Percentiles rank a stretch among this genome's conserved stretches.
Conservation (phyloP, 306 rosid genomes). For the Cicer judaicum region DNA sequence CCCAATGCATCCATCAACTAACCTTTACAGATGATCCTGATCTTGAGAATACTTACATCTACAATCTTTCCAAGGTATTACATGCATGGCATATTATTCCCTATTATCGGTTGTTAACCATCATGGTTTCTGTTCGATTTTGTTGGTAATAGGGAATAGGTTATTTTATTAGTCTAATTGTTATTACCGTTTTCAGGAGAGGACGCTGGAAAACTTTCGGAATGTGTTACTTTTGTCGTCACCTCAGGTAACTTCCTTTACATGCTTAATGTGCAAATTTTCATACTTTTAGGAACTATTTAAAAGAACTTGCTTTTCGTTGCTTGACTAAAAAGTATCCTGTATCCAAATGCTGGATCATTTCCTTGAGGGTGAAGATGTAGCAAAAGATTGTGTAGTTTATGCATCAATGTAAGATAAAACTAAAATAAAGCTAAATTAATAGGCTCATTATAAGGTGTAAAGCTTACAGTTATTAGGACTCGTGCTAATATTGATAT, state of each 20-base stretch:
- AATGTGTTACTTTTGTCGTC: conserved; percentile 58
- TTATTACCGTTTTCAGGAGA: conserved; percentile 46
- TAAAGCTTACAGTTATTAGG: conserved; percentile 17
- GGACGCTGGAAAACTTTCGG: conserved; percentile 54
- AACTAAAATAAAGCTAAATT: no score
- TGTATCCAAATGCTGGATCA: conserved; percentile 9
- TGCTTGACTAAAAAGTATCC: conserved; percentile 27
- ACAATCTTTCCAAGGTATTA: conserved; percentile 90
- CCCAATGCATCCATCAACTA: conserved; percentile 94
- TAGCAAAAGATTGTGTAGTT: background rate
- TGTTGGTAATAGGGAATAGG: conserved; percentile 19
- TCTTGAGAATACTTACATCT: conserved; percentile 88
- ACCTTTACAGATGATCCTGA: conserved; percentile 93
- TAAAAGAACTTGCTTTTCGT: background rate
- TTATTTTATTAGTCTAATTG: conserved; percentile 15
- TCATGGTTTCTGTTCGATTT: conserved; percentile 12
- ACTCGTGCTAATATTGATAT: conserved; percentile 17
- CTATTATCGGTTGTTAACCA: conserved; percentile 12
- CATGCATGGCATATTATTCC: conserved; percentile 9
- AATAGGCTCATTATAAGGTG: background rate
- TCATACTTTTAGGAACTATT: conserved; percentile 7
- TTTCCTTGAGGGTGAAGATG: conserved; percentile 23
- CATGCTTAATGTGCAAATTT: conserved; percentile 20
- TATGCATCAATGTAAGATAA: no score
- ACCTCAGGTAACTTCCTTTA: conserved; percentile 55